A percentile compares a stretch with the other conserved stretches of the same genome.
These are phyloP conservation scores for Fraxinus nigra DNA, from an alignment of 305 asterid species.

Conservation along the genomic window DNA sequence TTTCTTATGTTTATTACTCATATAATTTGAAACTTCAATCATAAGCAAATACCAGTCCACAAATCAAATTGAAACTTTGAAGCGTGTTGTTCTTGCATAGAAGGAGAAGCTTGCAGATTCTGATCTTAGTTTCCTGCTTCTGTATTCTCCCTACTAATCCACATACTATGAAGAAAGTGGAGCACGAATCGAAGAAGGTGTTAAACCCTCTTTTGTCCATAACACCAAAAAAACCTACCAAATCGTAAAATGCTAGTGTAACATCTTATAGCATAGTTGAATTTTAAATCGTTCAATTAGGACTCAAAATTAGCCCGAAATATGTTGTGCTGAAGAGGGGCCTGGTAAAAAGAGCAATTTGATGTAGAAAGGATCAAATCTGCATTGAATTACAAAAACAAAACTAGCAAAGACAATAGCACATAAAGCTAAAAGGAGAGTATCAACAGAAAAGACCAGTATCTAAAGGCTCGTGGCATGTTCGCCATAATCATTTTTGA, in stretches of 20 bases:
- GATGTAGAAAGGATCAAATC: neutral
- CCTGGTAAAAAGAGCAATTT: neutral
- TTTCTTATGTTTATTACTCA: too few relatives aligned
- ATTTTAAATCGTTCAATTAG: neutral
- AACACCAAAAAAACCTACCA: neutral
- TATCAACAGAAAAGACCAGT: neutral
- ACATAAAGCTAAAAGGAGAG: neutral
- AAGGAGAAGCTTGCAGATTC: neutral
- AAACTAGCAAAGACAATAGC: neutral
- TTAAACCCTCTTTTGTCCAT: neutral
- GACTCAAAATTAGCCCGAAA: neutral
- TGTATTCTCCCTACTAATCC: neutral
- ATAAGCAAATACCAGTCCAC: too few relatives aligned
- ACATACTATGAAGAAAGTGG: neutral
- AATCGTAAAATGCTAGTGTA: neutral
- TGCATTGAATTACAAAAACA: neutral
- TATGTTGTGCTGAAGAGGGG: neutral
- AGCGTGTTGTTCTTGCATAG: neutral
- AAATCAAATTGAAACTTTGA: neutral
- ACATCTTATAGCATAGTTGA: neutral
- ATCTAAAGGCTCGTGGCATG: neutral
- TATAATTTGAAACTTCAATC: too few relatives aligned
- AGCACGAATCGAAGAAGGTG: neutral
- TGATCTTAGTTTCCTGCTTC: neutral
- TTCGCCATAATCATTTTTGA: neutral